Base-by-base conservation (phyloP, 352 stramenopile species). In the Pythium monospermum region DNA sequence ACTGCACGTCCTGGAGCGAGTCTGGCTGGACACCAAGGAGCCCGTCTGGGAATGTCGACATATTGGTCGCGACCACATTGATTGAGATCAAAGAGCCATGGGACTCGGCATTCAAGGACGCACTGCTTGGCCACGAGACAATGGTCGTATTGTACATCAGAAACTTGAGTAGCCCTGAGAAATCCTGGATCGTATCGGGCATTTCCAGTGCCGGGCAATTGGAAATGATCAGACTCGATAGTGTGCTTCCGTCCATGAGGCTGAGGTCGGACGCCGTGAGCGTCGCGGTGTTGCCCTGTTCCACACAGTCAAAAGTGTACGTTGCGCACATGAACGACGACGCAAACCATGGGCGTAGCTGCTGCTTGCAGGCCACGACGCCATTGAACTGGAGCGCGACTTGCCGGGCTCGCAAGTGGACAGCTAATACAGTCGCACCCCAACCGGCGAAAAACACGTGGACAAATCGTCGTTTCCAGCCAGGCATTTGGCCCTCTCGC, bases 111-210 rank as follows among this genome's bases (percentile, higher is more conserved):
- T 67, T 69, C 4, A 75, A 25, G 22, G 66, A 69, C 6, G 62
- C 58, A 5, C 3, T 51, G 18, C 25, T 6, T 16, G 61, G 35
- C 62, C 66, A 72, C 11, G 33, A 45, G 2, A 54, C 48, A 33
- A 75, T 60, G 4, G 50, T 72, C 25, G 59, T 62, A 46, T 75
- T 75, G 55, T 71, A 75, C 13, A 75, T 15, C 38, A 69, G 42
- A 26, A 75, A 49, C 35, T 68, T 68, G 47, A 69, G 51, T 26
- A 75, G 16, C 12, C 61, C 56, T 1, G 55, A 57, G 31, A 75
- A 75, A 19, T 49, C 45, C 28, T 66, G 62, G 16, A 75, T 38
- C 21, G 51, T 39, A 0, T 54, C 1, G 0, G 66, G 66, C 54
- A 75, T 61, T 7, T 41, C 48, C 10, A 75, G 39, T 18, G 49